A percentile compares a stretch with the other conserved stretches of the same genome.
These are phyloP conservation scores for Solanum piurae DNA, from an alignment of 257 asterid genomes.

Conservation along the genomic window DNA sequence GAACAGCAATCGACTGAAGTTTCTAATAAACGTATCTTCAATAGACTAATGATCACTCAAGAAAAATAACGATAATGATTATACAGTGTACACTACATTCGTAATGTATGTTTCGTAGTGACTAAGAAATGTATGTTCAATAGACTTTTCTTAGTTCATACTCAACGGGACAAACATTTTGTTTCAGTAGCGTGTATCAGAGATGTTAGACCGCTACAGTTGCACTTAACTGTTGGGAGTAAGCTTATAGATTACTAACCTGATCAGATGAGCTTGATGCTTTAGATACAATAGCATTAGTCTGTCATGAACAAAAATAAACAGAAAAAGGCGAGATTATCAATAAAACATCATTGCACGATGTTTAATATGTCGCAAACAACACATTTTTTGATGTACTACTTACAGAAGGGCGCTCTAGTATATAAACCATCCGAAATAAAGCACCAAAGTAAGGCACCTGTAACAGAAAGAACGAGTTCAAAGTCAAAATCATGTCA, in stretches of 20 bases:
- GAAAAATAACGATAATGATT: not conserved
- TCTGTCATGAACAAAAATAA: constrained; percentile 22
- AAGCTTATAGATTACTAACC: constrained; percentile 24
- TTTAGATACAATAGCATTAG: constrained; percentile 66
- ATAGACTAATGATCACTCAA: not conserved
- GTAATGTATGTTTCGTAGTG: not conserved
- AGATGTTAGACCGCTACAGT: not conserved
- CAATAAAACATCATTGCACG: not conserved
- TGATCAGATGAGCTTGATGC: constrained; percentile 69
- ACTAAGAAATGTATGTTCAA: not conserved
- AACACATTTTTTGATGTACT: not conserved
- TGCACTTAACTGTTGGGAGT: not conserved
- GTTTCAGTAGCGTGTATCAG: not conserved
- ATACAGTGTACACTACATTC: not conserved
- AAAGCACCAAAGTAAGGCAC: constrained; percentile 82
- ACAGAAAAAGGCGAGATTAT: not conserved
- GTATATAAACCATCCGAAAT: constrained; percentile 65
- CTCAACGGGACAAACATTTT: not conserved
- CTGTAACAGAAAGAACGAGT: constrained; percentile 23
- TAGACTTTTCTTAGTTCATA: not conserved
- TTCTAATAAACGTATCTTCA: not conserved
- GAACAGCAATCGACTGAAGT: not conserved
- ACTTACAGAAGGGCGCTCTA: constrained; percentile 31
- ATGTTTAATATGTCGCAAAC: not conserved
- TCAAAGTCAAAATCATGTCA: not conserved